These are phyloP conservation scores for Somion occarium DNA, from an alignment of 1,284 basidiomycete species.

Conservation along the genomic window DNA sequence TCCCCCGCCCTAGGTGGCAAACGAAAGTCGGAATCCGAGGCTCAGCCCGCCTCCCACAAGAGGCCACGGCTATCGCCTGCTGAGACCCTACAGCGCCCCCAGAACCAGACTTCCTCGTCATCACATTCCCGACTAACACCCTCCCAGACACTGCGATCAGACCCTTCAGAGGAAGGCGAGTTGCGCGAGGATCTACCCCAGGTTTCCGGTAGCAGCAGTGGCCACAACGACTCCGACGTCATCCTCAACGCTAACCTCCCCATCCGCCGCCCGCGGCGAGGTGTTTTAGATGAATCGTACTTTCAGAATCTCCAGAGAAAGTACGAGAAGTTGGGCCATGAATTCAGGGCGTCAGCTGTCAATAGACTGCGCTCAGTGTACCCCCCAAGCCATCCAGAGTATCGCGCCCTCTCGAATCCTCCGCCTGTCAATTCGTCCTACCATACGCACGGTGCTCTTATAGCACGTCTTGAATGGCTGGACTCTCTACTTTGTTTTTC, in stretches of 20 bases:
- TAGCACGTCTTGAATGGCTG: slow-evolving; percentile 69
- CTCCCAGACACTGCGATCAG: slow-evolving; percentile 19
- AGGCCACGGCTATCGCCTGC: slow-evolving; percentile 41
- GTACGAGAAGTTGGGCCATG: slow-evolving; percentile 57
- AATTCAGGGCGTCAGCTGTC: slow-evolving; percentile 73
- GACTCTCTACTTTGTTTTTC: slow-evolving; percentile 72
- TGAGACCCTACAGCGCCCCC: slow-evolving; percentile 31
- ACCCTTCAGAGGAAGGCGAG: slow-evolving; percentile 33
- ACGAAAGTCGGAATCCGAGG: slow-evolving; percentile 49
- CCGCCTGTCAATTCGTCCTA: slow-evolving; percentile 60
- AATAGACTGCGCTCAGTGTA: slow-evolving; percentile 70
- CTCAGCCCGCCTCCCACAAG: slow-evolving; percentile 44
- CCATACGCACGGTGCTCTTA: slow-evolving; percentile 63
- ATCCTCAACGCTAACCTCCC: slow-evolving; percentile 41
- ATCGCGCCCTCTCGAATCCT: slow-evolving; percentile 54
- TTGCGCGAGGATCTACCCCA: slow-evolving; percentile 26
- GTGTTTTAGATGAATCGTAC: slow-evolving; percentile 37
- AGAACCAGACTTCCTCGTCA: slow-evolving; percentile 17
- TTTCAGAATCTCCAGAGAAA: slow-evolving; percentile 47
- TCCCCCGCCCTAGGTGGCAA: slow-evolving; percentile 54
- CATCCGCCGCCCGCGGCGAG: slow-evolving; percentile 60
- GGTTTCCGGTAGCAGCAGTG: background rate
- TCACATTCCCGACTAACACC: slow-evolving; percentile 14
- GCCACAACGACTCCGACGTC: background rate
- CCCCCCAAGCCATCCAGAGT: slow-evolving; percentile 57